Evolutionary conservation across 108 stramenopile genomes (phyloP), one percentile per base, ranked within the genome.

Genomic region (Nitzschia sp.): DNA sequence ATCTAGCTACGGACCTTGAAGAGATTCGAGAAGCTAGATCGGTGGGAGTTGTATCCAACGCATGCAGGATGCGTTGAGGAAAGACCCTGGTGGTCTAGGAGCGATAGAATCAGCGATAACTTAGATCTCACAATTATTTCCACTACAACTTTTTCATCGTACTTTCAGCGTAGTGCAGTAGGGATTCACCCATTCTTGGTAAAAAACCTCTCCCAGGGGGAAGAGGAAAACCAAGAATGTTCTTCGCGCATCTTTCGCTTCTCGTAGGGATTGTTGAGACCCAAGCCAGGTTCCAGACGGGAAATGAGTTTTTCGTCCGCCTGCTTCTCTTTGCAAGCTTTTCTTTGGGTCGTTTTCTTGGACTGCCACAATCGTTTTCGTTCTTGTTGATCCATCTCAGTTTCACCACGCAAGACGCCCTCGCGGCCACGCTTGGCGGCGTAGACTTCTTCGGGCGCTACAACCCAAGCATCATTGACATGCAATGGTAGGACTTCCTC

Each of bases 371-470:
- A 61, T 18, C 94, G 71, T 75, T 95, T 93, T 48, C 97, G 91
- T 53, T 98, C 97, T n/a, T 59, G 68, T 72, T 93, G 83, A 60
- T 93, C 88, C 85, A 96, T 74, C 67, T 98, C 98, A n/a, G 73
- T 82, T 21, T 93, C 93, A 26, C 87, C 92, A 48, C 92, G 88
- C 0, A 97, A 75, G 48, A 97, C 91, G 25, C 87, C 92, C 3
- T 89, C 82, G 17, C 96, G 81, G 4, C 98, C 97, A 59, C 87
- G 86, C 71, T 96, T 97, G 46, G 78, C 77, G 3, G 68, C 95
- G 54, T 90, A 94, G 1, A 98, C 92, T 69, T 98, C 96, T 79
- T 98, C 96, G 8, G 98, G 97, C 45, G 98, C 98, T 32, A 89
- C 74, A 2, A 90, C 92, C 21, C 92, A 81, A 48, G 93, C 96